Percentiles rank a stretch among this genome's conserved stretches.
These are phyloP conservation scores for Dactylonectria estremocensis DNA, from an alignment of 2,329 filamentous ascomycete genomes.

Conservation along the genomic window DNA sequence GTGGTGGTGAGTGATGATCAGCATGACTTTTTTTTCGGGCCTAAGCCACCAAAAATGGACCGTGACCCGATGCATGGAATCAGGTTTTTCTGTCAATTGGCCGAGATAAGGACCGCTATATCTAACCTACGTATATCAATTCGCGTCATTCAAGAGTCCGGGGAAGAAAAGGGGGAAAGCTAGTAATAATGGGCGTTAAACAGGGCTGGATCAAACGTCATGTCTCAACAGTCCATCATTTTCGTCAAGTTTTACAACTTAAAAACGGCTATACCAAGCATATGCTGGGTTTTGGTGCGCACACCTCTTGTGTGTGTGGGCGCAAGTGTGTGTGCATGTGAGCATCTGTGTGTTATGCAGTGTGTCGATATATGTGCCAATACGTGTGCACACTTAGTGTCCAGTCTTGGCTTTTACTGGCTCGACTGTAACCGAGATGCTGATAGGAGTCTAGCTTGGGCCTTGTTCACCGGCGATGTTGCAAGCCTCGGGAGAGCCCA, in stretches of 20 bases:
- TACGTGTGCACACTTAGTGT: neutral
- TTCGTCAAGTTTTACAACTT: neutral
- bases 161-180: neutral
- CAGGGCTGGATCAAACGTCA: neutral
- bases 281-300: neutral
- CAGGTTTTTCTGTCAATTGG: neutral
- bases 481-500: neutral
- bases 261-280: neutral
- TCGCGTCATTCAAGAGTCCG: neutral
- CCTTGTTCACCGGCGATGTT: neutral
- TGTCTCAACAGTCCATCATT: neutral
- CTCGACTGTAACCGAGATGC: neutral
- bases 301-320: neutral
- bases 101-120: neutral
- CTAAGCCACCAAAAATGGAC: neutral
- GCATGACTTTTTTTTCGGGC: neutral
- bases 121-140: neutral
- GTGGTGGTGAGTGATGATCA: neutral
- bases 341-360: neutral
- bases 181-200: neutral
- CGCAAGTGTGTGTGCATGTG: neutral
- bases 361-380: neutral
- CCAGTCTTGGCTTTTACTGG: neutral
- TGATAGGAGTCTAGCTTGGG: neutral
- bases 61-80: neutral